Evolutionary conservation across 192 early-diverging fungal genomes (phyloP), one percentile per base, ranked within the genome.

Genomic region (Coemansia sp.): DNA sequence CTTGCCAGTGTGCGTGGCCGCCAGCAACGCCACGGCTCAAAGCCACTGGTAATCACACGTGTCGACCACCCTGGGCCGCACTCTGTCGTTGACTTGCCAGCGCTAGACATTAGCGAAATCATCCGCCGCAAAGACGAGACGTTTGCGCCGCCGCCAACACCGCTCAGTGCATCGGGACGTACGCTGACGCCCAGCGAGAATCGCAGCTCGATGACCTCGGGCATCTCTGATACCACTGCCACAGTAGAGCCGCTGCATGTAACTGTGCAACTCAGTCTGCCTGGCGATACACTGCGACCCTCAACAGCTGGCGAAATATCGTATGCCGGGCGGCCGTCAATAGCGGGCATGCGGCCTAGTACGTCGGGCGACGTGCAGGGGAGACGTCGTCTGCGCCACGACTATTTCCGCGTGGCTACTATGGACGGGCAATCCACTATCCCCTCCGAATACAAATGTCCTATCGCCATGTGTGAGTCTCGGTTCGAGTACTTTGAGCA

Each of bases 331-430:
- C 52, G 49, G 53, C 39, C 52, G 23, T 57, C 65, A 23, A 16
- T 30, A 19, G 21, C 35, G 38, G 9, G 49, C 50, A 32, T 7
- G 28, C 61, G 62, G 17, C 52, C 46, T 43, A 61, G 49, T 60
- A 37, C 53, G 6, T 57, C 1, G 35, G 52, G 58, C 16, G 73
- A 64, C n/a, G 26, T 17, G 35, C 8, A 14, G 26, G 32, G 59
- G 38, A 26, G 23, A 46, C 70, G 72, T 21, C 69, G 66, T 32
- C 76, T 70, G 76, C 46, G 46, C 46, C 46, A 49, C 8, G 76
- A 78, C 70, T 78, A 78, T 46, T 78, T 78, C 38, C 70, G 63
- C 16, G 76, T 73, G 19, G 76, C 76, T 33, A 73, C 76, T 1
- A 78, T 78, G 67, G 70, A 78, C 49, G 76, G 76, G 47, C 14